A percentile compares a stretch with the other conserved stretches of the same genome.
phyloP scores from a whole-genome alignment of 257 asterid genomes.

The Capsicum baccatum region DNA sequence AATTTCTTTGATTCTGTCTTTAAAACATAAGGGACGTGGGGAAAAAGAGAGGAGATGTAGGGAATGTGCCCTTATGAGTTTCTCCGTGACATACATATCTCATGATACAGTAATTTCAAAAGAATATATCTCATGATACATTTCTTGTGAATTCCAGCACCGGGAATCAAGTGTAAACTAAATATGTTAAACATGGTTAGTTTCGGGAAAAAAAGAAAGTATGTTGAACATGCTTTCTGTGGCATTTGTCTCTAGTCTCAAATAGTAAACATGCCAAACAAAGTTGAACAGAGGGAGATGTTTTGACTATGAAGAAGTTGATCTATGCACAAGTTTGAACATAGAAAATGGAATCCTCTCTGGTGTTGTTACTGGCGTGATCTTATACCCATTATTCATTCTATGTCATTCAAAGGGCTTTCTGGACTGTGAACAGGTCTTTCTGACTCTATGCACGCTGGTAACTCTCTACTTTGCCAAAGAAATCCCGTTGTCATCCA shows the following conservation, averaged over 20 bases:
- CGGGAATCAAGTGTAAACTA: neutral
- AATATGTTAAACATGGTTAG: neutral
- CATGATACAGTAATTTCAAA: neutral
- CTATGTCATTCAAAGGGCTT: slow-evolving; percentile 36
- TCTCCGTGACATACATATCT: neutral
- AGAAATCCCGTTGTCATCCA: slow-evolving; percentile 73
- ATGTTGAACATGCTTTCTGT: neutral
- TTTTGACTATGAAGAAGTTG: slow-evolving; percentile 11
- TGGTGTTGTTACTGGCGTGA: slow-evolving; percentile 19
- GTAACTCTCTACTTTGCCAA: slow-evolving; percentile 91
- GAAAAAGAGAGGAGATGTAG: neutral
- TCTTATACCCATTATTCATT: slow-evolving; percentile 29
- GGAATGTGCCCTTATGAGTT: neutral
- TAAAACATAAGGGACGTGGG: neutral
- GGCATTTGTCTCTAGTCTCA: neutral
- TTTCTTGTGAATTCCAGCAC: neutral
- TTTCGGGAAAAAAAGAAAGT: too few relatives aligned
- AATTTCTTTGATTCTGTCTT: neutral
- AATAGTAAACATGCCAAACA: neutral
- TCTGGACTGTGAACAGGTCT: slow-evolving; percentile 54
- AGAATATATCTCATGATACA: neutral
- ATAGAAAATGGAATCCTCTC: neutral
- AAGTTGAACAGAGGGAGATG: neutral
- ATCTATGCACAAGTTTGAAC: slow-evolving; percentile 1
- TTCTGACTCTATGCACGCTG: slow-evolving; percentile 76